Evolutionary conservation across 768 basidiomycete species (phyloP).

Genomic region (Coprinopsis sp.): DNA sequence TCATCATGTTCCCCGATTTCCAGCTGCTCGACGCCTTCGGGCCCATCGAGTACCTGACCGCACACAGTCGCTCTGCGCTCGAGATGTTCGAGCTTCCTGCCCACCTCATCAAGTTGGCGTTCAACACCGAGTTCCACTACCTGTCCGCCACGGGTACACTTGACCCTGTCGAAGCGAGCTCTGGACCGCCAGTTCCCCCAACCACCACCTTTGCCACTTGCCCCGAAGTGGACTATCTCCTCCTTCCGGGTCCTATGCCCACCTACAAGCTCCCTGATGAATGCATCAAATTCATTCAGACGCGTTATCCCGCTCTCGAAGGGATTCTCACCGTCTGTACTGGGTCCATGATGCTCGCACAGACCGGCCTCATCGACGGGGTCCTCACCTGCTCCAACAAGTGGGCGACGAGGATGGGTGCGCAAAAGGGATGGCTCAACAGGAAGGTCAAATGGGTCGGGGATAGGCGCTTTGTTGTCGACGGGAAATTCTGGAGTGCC

Average conservation of each 20-base stretch:
- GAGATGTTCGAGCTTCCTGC: not conserved
- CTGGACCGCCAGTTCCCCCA: slow-evolving; percentile 17
- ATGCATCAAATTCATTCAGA: slow-evolving; percentile 15
- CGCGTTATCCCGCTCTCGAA: slow-evolving; percentile 4
- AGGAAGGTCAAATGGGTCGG: slow-evolving; percentile 24
- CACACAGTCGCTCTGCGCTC: slow-evolving; percentile 10
- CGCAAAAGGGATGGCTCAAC: slow-evolving; percentile 10
- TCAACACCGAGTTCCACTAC: slow-evolving; percentile 22
- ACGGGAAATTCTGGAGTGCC: slow-evolving; percentile 25
- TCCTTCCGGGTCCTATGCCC: slow-evolving; percentile 21
- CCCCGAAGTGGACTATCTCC: slow-evolving; percentile 21
- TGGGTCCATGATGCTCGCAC: slow-evolving; percentile 16
- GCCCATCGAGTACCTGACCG: slow-evolving; percentile 22
- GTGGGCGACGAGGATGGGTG: too few species aligned
- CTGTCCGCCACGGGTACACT: slow-evolving; percentile 11
- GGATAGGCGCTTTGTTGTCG: slow-evolving; percentile 20
- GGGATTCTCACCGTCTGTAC: slow-evolving; percentile 20
- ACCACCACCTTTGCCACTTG: slow-evolving; percentile 17
- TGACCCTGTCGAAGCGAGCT: slow-evolving; percentile 11
- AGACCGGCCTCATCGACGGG: slow-evolving; percentile 20
- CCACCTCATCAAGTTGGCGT: slow-evolving; percentile 14
- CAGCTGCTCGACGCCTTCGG: slow-evolving; percentile 26
- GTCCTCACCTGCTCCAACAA: too few species aligned
- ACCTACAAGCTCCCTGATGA: slow-evolving; percentile 10
- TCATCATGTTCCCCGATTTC: slow-evolving; percentile 18